A percentile compares a stretch with the other conserved stretches of the same genome.
phyloP scores from a whole-genome alignment of 1,139 yeast species.

The Yamadazyma blattariae region DNA sequence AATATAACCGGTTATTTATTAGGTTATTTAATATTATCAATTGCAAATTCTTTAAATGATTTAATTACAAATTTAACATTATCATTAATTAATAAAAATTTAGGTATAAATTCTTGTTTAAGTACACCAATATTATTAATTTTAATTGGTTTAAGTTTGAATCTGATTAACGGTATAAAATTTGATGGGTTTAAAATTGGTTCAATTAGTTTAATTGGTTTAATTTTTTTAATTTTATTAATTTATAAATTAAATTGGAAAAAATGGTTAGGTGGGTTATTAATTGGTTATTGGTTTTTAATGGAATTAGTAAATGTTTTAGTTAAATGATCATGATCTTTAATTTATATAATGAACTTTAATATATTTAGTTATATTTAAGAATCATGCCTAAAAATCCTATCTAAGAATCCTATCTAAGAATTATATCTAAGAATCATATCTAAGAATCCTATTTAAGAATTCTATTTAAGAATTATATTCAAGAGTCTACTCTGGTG shows the following conservation, averaged over 20 bases:
- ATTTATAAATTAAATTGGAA: slow-evolving; percentile 36
- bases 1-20: slow-evolving; percentile 38
- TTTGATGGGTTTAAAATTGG: slow-evolving; percentile 23
- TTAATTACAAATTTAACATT: slow-evolving; percentile 39
- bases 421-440: too few relatives aligned
- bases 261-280: slow-evolving; percentile 24
- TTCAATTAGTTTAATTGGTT: slow-evolving; percentile 20
- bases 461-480: too few relatives aligned
- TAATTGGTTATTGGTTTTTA: slow-evolving; percentile 21
- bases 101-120: slow-evolving; percentile 41
- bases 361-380: too few relatives aligned
- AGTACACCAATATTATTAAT: slow-evolving; percentile 42
- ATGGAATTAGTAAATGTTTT: slow-evolving; percentile 13
- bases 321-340: too few relatives aligned
- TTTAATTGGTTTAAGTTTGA: slow-evolving; percentile 39
- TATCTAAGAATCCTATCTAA: too few relatives aligned
- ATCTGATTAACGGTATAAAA: slow-evolving; percentile 18
- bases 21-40: slow-evolving; percentile 38
- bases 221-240: slow-evolving; percentile 15
- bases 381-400: too few relatives aligned
- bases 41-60: slow-evolving; percentile 41
- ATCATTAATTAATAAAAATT: slow-evolving; percentile 31
- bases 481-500: too few relatives aligned
- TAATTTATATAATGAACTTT: too few relatives aligned
- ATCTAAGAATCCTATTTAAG: too few relatives aligned